These are phyloP conservation scores for Vitellaria paradoxa DNA, from an alignment of 179 eudicot species.

Conservation along the genomic window DNA sequence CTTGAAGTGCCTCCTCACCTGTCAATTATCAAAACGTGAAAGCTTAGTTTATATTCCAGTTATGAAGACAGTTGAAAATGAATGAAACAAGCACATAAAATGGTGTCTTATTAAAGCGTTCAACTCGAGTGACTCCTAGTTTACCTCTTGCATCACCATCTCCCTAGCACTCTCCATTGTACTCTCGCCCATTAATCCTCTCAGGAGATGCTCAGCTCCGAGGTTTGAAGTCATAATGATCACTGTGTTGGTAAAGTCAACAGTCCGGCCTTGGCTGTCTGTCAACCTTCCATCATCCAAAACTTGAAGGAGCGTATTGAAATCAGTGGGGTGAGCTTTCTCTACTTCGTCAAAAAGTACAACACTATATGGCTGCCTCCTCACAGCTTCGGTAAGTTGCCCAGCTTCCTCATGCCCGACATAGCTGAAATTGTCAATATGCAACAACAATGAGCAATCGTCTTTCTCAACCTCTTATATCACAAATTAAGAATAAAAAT, in stretches of 20 bases:
- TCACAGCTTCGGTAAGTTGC: slow-evolving; percentile 81
- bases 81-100: neutral
- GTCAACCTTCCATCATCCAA: slow-evolving; percentile 87
- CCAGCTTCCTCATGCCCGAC: slow-evolving; percentile 95
- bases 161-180: slow-evolving; percentile 63
- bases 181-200: slow-evolving; percentile 62
- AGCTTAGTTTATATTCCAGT: neutral
- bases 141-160: slow-evolving; percentile 72
- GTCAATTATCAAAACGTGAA: neutral
- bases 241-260: slow-evolving; percentile 80
- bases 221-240: slow-evolving; percentile 91
- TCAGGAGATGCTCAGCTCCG: slow-evolving; percentile 74
- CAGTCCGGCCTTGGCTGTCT: slow-evolving; percentile 86
- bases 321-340: slow-evolving; percentile 72
- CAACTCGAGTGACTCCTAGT: neutral
- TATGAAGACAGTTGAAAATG: neutral
- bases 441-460: neutral
- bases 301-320: slow-evolving; percentile 78
- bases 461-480: no score
- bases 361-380: slow-evolving; percentile 79
- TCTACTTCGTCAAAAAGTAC: slow-evolving; percentile 83
- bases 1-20: slow-evolving; percentile 85
- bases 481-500: neutral
- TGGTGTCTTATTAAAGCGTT: neutral
- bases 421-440: slow-evolving; percentile 28